Percentiles rank a stretch among this genome's conserved stretches.
Evolutionary conservation across 176 grass and related monocot genomes (phyloP).

Genomic region (Carex myosuroides): DNA sequence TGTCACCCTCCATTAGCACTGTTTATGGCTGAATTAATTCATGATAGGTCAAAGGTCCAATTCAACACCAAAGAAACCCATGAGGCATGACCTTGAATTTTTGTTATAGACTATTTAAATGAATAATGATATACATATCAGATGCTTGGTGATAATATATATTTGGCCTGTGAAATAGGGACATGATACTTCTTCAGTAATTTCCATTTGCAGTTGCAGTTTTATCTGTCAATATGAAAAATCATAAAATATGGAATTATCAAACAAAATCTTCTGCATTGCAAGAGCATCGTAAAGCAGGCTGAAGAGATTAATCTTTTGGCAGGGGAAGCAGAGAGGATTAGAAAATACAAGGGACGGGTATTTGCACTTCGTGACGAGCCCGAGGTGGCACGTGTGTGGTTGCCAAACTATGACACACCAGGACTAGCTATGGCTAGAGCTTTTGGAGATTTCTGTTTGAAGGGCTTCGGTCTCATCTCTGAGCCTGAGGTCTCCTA

Average conservation of each 20-base stretch:
- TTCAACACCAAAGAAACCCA: neutral
- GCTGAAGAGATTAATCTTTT: conserved; percentile 18
- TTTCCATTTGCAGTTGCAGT: neutral
- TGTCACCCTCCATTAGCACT: neutral
- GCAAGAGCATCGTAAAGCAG: neutral
- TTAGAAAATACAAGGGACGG: conserved; percentile 56
- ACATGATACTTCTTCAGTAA: neutral
- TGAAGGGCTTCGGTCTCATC: conserved; percentile 65
- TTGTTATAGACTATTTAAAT: neutral
- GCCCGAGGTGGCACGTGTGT: conserved; percentile 67
- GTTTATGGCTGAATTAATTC: neutral
- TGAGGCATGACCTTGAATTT: neutral
- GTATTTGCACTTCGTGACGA: conserved; percentile 67
- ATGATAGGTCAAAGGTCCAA: neutral
- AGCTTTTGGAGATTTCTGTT: conserved; percentile 79
- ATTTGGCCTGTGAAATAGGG: neutral
- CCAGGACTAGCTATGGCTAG: conserved; percentile 77
- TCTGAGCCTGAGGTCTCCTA: conserved; percentile 64
- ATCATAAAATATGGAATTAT: neutral
- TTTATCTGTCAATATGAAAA: conserved; percentile 5
- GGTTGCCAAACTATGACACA: conserved; percentile 56
- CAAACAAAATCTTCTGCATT: neutral
- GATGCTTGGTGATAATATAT: neutral
- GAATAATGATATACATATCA: neutral
- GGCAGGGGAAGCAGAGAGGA: conserved; percentile 60